These are phyloP conservation scores for Annulohypoxylon bovei DNA, from an alignment of 495 filamentous ascomycete species.

Conservation along the genomic window DNA sequence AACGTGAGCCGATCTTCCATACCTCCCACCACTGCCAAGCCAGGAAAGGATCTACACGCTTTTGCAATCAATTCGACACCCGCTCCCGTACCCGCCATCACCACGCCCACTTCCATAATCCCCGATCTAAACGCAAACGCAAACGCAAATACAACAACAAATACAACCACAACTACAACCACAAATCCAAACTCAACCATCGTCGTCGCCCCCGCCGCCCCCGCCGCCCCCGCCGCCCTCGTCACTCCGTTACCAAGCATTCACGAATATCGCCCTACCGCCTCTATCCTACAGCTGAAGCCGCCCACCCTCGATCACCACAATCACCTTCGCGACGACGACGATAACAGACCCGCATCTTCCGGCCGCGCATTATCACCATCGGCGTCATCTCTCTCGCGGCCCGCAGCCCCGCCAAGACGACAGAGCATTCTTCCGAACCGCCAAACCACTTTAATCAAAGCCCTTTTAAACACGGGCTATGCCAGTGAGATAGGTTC, in stretches of 20 bases:
- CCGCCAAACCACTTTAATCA: conserved; percentile 58
- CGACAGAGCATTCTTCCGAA: conserved; percentile 60
- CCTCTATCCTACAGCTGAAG: conserved; percentile 12
- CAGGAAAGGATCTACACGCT: conserved; percentile 37
- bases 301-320: conserved; percentile 8
- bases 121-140: conserved; percentile 22
- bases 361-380: conserved; percentile 30
- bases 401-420: conserved; percentile 45
- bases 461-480: conserved; percentile 54
- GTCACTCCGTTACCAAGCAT: conserved; percentile 40
- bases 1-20: conserved; percentile 13
- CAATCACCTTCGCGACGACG: conserved; percentile 2
- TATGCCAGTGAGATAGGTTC: conserved; percentile 47
- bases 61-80: conserved; percentile 41
- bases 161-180: background rate
- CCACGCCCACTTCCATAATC: conserved; percentile 12
- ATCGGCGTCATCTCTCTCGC: conserved; percentile 34
- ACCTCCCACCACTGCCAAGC: conserved; percentile 16
- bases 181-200: conserved; percentile 16
- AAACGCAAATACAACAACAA: conserved; percentile 6
- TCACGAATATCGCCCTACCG: conserved; percentile 34
- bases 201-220: conserved; percentile 1
- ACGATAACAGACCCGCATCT: conserved; percentile 21
- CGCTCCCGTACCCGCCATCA: conserved; percentile 16
- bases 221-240: conserved; percentile 9